Evolutionary conservation across 2,329 filamentous ascomycete species (phyloP), one percentile per base, ranked within the genome.

Genomic region (Laburnicola sp.): DNA sequence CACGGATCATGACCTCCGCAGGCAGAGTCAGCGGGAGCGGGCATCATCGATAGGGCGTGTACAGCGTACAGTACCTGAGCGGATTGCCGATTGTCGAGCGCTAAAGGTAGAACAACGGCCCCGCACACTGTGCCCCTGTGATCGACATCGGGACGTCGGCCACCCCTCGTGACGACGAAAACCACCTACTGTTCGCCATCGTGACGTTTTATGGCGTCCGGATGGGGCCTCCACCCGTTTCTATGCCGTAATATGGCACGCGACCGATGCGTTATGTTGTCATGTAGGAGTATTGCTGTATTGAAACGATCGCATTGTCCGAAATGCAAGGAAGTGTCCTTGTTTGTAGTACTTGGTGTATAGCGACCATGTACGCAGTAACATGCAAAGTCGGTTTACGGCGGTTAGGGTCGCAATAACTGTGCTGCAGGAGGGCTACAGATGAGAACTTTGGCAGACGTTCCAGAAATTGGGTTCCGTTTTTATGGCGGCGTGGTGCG

Each of bases 131-230:
- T 28, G 51, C 54, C 32, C 40, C 38, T 25, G 40, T 44, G 54
- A 52, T 46, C 57, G 51, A 37, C 23, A 39, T 26, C 46, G 42
- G 51, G 45, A 42, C 32, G 28, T 48, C 38, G 44, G 51, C 37
- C 43, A 30, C 5, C 8, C 40, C 59, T 62, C 57, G 57, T 62
- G 59, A 62, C 53, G 36, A 38, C 45, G 34, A 9, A 4, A 31
- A 36, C 21, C 25, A 49, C 48, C 38, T 50, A 23, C 52, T 56
- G 53, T 36, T 50, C 42, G 39, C 43, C 45, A 47, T 52, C 28
- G 54, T 59, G 58, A 61, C 56, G 56, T 57, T 56, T 46, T 39
- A 39, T 23, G 40, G 11, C 34, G 32, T 46, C 50, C 47, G 36
- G n/a, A 32, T 43, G 42, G 31, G 42, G 22, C 11, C 11, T 31